These are phyloP conservation scores for Hypoxylon subgilvum DNA, from an alignment of 495 filamentous ascomycete genomes.

Conservation along the genomic window DNA sequence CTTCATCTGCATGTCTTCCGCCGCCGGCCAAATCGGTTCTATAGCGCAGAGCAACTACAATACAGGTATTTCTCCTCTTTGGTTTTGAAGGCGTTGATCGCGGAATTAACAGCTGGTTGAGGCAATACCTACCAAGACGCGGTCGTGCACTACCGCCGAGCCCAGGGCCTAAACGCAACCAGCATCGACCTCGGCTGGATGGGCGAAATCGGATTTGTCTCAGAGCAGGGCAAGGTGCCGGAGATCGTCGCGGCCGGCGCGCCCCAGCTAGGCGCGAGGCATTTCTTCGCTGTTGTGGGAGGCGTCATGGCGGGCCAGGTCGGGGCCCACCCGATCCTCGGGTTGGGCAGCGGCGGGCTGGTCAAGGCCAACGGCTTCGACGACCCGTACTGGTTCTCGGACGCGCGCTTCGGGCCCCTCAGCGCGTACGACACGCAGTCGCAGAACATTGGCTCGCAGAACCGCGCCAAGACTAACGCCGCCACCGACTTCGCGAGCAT, in stretches of 20 bases:
- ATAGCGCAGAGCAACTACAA: slow-evolving; percentile 57
- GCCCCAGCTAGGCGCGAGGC: slow-evolving; percentile 29
- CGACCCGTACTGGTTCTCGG: slow-evolving; percentile 53
- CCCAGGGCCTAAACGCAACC: slow-evolving; percentile 44
- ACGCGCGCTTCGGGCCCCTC: slow-evolving; percentile 51
- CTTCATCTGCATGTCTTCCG: slow-evolving; percentile 65
- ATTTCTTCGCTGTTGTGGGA: slow-evolving; percentile 34
- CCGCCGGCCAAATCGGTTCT: slow-evolving; percentile 58
- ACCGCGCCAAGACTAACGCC: slow-evolving; percentile 5
- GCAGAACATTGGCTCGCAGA: slow-evolving; percentile 18
- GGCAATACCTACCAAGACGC: slow-evolving; percentile 61
- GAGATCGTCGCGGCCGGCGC: slow-evolving; percentile 37
- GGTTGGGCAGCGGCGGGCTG: slow-evolving; percentile 39
- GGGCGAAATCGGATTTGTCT: slow-evolving; percentile 42
- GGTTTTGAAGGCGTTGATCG: slow-evolving; percentile 51
- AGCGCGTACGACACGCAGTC: slow-evolving; percentile 43
- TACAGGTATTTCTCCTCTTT: slow-evolving; percentile 51
- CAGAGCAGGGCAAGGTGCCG: slow-evolving; percentile 37
- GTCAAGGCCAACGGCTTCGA: slow-evolving; percentile 42
- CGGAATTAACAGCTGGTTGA: slow-evolving; percentile 25
- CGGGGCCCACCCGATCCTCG: slow-evolving; percentile 35
- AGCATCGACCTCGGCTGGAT: slow-evolving; percentile 56
- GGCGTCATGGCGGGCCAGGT: slow-evolving; percentile 32
- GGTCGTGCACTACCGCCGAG: slow-evolving; percentile 46
- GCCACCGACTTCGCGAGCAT: slow-evolving; percentile 32